Evolutionary conservation across 2,329 filamentous ascomycete genomes (phyloP).

Genomic region (Beauveria brongniartii): DNA sequence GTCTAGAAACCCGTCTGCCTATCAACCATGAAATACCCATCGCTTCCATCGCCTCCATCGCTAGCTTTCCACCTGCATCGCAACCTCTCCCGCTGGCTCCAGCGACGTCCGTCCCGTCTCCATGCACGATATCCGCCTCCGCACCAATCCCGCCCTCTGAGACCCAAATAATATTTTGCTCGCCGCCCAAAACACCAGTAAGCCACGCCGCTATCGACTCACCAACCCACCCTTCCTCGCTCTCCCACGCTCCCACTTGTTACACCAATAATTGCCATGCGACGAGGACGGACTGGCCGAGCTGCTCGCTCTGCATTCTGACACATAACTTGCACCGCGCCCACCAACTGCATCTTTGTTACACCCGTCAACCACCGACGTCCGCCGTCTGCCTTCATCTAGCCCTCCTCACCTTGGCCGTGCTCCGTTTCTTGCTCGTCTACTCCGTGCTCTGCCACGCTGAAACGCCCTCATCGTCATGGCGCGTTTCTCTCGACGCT

Average conservation of each 20-base stretch:
- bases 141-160: neutral
- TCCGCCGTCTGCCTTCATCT: neutral
- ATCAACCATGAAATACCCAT: neutral
- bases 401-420: neutral
- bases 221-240: neutral
- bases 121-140: neutral
- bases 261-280: neutral
- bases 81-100: neutral
- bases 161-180: neutral
- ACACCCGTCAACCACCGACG: neutral
- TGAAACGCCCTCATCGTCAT: neutral
- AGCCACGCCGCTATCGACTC: neutral
- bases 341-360: neutral
- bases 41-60: neutral
- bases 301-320: too few species aligned
- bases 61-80: neutral
- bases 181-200: neutral
- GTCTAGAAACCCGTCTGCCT: neutral
- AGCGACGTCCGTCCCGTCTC: neutral
- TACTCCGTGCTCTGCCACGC: neutral
- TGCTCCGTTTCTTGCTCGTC: neutral
- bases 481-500: neutral
- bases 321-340: too few species aligned
- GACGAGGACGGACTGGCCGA: neutral
- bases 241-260: neutral